Evolutionary conservation across 2,329 filamentous ascomycete genomes (phyloP).

Genomic region (Daldinia sp.): DNA sequence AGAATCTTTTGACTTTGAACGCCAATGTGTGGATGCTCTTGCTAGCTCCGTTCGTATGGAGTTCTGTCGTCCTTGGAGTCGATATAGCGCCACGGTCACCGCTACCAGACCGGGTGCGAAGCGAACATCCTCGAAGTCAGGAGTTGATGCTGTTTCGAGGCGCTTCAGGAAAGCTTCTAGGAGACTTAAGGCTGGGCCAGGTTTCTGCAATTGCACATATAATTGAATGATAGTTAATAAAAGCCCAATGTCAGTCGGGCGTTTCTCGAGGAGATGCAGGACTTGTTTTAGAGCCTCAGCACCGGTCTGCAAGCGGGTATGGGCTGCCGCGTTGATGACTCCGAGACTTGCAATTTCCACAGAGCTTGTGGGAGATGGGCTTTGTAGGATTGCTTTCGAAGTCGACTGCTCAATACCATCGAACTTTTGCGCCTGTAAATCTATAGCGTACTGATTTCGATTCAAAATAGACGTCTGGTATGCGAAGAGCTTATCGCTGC

Average conservation of each 20-base stretch:
- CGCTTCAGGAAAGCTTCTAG: conserved; percentile 80
- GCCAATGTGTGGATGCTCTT: conserved; percentile 86
- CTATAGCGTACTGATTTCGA: conserved; percentile 73
- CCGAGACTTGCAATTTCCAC: conserved; percentile 58
- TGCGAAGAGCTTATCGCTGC: conserved; percentile 75
- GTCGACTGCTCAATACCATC: conserved; percentile 68
- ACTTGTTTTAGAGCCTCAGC: conserved; percentile 78
- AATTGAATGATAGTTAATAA: conserved; percentile 84
- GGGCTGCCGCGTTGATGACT: conserved; percentile 76
- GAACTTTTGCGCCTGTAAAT: conserved; percentile 76
- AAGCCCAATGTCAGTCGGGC: conserved; percentile 84
- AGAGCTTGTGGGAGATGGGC: conserved; percentile 47
- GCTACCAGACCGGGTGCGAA: conserved; percentile 89
- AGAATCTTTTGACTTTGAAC: conserved; percentile 65
- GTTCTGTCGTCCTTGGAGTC: conserved; percentile 76
- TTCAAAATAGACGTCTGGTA: conserved; percentile 73
- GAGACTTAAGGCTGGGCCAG: conserved; percentile 77
- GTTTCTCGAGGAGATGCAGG: conserved; percentile 75
- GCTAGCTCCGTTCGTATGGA: conserved; percentile 80
- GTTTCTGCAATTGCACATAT: conserved; percentile 78
- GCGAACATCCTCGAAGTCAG: conserved; percentile 74
- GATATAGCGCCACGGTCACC: conserved; percentile 82
- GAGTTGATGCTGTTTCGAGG: conserved; percentile 71
- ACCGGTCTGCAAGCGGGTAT: conserved; percentile 71
- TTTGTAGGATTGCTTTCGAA: conserved; percentile 54